Base-by-base conservation (phyloP, 768 basidiomycete genomes). In the Trametopsis cervina region DNA sequence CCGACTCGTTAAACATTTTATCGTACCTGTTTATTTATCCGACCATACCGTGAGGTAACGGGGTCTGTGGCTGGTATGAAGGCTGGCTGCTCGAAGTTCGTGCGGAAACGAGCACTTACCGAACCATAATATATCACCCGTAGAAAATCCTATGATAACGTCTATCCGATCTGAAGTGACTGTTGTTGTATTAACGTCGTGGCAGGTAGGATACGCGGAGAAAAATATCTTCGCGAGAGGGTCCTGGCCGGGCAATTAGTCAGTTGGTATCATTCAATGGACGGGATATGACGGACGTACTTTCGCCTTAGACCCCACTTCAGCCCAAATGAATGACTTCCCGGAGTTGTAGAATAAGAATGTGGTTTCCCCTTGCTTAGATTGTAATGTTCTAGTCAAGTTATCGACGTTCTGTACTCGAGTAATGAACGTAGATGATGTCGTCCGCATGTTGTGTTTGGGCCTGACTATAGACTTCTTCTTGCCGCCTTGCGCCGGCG, bases 71-170 rank as follows among this genome's bases (percentile, higher is more conserved):
- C 29, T 33, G 15, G 9, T 15, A 33, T 33, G 29, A 33, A 33
- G n/a, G 15, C 29, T 33, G 29, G 15, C 29, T 33, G 29, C 9
- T 33, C 15, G n/a, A n/a, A n/a, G n/a, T n/a, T n/a, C n/a, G n/a
- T n/a, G n/a, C n/a, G n/a, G n/a, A n/a, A n/a, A n/a, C n/a, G n/a
- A 10, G 24, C n/a, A 59, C 76, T 54, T 53, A 88, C 94, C 94
- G 47, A 98, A 73, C 96, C 96, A 98, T 42, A 98, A 68, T 29
- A 99, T 71, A 68, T 99, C 96, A n/a, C 96, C 96, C 0, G 93
- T 89, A 52, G 72, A 76, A 62, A 96, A 97, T 4, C 95, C 96
- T 57, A 97, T 85, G 50, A 97, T 77, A 4, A 96, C 73, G 58
- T 97, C 94, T 26, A 97, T 66, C 38, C 81, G 79, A 36, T 91